phyloP scores from a whole-genome alignment of 495 filamentous ascomycete species.

The Daldinia vernicosa region DNA sequence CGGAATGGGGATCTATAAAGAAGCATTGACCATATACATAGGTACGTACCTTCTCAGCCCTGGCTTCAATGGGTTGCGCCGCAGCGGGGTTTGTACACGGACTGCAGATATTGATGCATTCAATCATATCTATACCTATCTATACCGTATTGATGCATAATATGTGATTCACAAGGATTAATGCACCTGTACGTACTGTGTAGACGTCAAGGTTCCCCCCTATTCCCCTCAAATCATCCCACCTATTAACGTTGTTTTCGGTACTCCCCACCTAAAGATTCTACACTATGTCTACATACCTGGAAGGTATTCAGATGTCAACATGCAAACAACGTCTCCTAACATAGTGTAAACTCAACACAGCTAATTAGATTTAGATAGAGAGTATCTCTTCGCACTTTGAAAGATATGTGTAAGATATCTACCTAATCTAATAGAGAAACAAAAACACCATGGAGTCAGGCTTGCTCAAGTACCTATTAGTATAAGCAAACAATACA shows the following conservation, averaged over 20 bases:
- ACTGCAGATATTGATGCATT: neutral
- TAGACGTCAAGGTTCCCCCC: neutral
- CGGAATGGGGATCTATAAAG: slow-evolving; percentile 19
- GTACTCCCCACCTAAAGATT: neutral
- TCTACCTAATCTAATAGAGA: too few species aligned
- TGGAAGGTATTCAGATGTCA: too few species aligned
- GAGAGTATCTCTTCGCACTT: neutral
- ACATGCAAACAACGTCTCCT: neutral
- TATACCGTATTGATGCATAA: neutral
- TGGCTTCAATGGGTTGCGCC: slow-evolving; percentile 3
- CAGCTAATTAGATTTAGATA: neutral
- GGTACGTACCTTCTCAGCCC: slow-evolving; percentile 14
- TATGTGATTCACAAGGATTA: neutral
- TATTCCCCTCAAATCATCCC: neutral
- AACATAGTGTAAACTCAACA: neutral
- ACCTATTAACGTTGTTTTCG: neutral
- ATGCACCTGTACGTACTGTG: too few species aligned
- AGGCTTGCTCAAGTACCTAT: too few species aligned
- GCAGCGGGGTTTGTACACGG: slow-evolving; percentile 2
- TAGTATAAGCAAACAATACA: too few species aligned
- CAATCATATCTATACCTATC: neutral
- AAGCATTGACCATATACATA: slow-evolving; percentile 33
- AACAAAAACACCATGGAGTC: too few species aligned
- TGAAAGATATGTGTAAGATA: too few species aligned
- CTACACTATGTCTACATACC: neutral